These are phyloP conservation scores for Centella asiatica DNA, from an alignment of 129 eudicot species.

Conservation along the genomic window DNA sequence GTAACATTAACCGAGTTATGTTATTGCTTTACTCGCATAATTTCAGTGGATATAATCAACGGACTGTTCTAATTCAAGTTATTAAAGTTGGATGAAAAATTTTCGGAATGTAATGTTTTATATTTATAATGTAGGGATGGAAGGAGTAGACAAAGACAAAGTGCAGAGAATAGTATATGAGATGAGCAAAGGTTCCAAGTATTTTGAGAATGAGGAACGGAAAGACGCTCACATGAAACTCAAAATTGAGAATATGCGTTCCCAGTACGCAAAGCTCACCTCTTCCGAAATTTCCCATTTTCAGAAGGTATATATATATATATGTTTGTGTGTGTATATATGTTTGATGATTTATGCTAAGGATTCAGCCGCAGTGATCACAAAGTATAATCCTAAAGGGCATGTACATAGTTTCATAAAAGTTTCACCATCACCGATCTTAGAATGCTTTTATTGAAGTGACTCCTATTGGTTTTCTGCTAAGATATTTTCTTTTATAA, in stretches of 20 bases:
- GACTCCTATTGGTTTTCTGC: neutral
- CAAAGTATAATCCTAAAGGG: neutral
- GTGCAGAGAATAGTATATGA: slow-evolving; percentile 92
- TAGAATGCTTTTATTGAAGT: neutral
- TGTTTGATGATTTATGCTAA: neutral
- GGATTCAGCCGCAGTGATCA: neutral
- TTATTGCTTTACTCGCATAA: neutral
- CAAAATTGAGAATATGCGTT: slow-evolving; percentile 66
- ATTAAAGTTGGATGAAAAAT: too few relatives aligned
- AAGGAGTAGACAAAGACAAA: slow-evolving; percentile 95
- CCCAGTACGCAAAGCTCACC: slow-evolving; percentile 50
- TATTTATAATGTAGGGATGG: slow-evolving; percentile 60
- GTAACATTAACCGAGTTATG: neutral
- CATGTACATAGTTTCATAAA: neutral
- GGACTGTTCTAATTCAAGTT: too few relatives aligned
- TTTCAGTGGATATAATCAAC: too few relatives aligned
- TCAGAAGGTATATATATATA: slow-evolving; percentile 46
- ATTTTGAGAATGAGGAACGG: slow-evolving; percentile 73
- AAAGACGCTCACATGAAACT: slow-evolving; percentile 77
- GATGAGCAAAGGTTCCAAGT: slow-evolving; percentile 98
- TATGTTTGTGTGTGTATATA: neutral
- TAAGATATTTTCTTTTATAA: neutral
- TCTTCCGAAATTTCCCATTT: slow-evolving; percentile 46
- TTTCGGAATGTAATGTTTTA: neutral
- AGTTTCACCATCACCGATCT: neutral